These are phyloP conservation scores for Rhizopus microsporus DNA, from an alignment of 371 early-diverging fungal genomes.

Conservation along the genomic window DNA sequence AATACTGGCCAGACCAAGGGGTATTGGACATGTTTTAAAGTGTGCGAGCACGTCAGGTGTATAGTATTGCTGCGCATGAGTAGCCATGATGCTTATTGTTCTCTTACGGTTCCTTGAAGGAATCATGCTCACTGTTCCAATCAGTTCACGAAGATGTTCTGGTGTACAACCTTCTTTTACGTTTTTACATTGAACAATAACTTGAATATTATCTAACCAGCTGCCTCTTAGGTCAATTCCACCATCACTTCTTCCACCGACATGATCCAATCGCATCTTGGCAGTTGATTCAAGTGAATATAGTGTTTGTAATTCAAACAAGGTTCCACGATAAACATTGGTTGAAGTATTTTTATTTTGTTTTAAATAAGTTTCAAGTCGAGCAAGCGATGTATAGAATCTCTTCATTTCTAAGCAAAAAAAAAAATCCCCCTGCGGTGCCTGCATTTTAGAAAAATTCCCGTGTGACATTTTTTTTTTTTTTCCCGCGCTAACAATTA, in stretches of 20 bases:
- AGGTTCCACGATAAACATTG: constrained; percentile 33
- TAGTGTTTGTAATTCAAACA: constrained; percentile 46
- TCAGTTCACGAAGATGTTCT: constrained; percentile 39
- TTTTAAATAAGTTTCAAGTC: constrained; percentile 7
- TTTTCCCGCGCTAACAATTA: neutral
- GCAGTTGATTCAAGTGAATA: constrained; percentile 22
- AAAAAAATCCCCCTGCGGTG: neutral
- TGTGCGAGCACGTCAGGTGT: constrained; percentile 32
- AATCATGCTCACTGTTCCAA: constrained; percentile 30
- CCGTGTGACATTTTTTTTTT: neutral
- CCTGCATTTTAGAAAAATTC: neutral
- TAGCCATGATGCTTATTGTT: constrained; percentile 36
- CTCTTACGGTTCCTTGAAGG: neutral
- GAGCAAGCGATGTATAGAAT: neutral
- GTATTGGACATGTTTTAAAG: constrained; percentile 30
- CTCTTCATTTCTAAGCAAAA: neutral
- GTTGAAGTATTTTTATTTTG: constrained; percentile 27
- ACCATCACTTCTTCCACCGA: constrained; percentile 44
- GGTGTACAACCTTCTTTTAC: constrained; percentile 44
- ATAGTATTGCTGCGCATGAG: constrained; percentile 22
- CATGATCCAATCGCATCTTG: constrained; percentile 41
- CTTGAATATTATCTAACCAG: constrained; percentile 27
- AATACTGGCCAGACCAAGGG: constrained; percentile 38
- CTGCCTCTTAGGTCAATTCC: constrained; percentile 45
- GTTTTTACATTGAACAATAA: constrained; percentile 43